Evolutionary conservation across 2,329 filamentous ascomycete species (phyloP).

Genomic region (Fusarium ambrosium): DNA sequence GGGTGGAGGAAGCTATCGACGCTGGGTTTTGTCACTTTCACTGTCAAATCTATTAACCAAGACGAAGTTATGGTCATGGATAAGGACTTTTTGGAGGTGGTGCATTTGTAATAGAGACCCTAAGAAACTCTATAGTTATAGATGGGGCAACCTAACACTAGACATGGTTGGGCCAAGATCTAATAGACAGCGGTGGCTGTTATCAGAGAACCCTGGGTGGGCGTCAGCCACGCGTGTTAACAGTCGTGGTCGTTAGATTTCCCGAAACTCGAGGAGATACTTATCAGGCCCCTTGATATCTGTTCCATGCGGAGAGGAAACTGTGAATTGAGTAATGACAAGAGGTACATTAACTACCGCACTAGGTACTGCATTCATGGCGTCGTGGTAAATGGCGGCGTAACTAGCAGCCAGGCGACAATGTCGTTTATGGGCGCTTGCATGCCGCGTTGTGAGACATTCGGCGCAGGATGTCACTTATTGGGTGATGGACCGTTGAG

Average conservation of each 20-base stretch:
- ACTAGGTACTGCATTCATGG: background rate
- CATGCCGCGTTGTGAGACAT: background rate
- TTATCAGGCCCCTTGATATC: background rate
- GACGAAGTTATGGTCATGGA: background rate
- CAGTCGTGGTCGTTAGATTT: background rate
- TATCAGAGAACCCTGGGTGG: too few species aligned
- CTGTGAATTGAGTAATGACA: background rate
- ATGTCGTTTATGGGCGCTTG: background rate
- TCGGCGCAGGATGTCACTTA: background rate
- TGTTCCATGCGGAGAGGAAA: background rate
- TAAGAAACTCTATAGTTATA: background rate
- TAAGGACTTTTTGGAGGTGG: background rate
- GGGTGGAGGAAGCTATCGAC: background rate
- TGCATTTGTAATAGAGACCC: background rate
- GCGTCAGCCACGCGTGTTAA: background rate
- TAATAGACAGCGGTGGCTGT: background rate
- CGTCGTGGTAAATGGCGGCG: background rate
- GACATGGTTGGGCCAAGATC: background rate
- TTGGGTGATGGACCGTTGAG: background rate
- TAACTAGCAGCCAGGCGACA: background rate
- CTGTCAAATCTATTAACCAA: background rate
- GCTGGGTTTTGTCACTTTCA: background rate
- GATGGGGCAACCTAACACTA: background rate
- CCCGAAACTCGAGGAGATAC: background rate
- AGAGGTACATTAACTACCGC: background rate